These are phyloP conservation scores for Chytriomyces sp. DNA, from an alignment of 192 early-diverging fungal species.

Conservation along the genomic window DNA sequence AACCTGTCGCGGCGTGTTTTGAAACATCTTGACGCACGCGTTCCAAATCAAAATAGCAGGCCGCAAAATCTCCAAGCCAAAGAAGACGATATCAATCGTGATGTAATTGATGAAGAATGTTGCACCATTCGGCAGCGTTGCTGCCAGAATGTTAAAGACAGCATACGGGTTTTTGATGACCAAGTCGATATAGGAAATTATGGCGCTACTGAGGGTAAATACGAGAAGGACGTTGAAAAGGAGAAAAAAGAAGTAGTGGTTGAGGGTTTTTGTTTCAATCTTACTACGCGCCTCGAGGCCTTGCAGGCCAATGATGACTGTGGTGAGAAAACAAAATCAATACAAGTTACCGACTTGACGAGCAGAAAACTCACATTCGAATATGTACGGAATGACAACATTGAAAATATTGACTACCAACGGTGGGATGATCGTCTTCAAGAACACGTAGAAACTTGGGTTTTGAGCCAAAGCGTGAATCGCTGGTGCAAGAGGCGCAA, in stretches of 20 bases:
- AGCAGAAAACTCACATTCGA: slow-evolving; percentile 40
- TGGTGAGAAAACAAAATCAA: background rate
- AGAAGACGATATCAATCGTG: slow-evolving; percentile 43
- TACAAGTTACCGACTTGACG: background rate
- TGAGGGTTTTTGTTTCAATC: slow-evolving; percentile 43
- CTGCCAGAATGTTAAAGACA: slow-evolving; percentile 38
- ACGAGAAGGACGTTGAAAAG: slow-evolving; percentile 60
- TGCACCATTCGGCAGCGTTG: slow-evolving; percentile 40
- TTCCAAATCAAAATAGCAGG: slow-evolving; percentile 42
- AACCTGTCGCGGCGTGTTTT: slow-evolving; percentile 50
- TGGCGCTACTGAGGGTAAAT: slow-evolving; percentile 39
- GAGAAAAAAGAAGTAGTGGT: slow-evolving; percentile 54
- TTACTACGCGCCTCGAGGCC: slow-evolving; percentile 32
- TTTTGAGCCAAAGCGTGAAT: slow-evolving; percentile 21
- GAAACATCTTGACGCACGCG: slow-evolving; percentile 23
- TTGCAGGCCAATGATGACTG: slow-evolving; percentile 41
- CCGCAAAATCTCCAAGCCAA: slow-evolving; percentile 47
- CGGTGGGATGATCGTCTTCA: slow-evolving; percentile 44
- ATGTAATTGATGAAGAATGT: slow-evolving; percentile 59
- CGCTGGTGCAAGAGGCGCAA: slow-evolving; percentile 20
- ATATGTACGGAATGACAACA: slow-evolving; percentile 45
- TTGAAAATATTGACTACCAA: slow-evolving; percentile 28
- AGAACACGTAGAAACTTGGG: slow-evolving; percentile 26
- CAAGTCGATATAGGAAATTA: slow-evolving; percentile 14
- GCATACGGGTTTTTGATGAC: slow-evolving; percentile 42